Conservation (phyloP, 73 alveolate genomes). For the Durusdinium trenchii region DNA sequence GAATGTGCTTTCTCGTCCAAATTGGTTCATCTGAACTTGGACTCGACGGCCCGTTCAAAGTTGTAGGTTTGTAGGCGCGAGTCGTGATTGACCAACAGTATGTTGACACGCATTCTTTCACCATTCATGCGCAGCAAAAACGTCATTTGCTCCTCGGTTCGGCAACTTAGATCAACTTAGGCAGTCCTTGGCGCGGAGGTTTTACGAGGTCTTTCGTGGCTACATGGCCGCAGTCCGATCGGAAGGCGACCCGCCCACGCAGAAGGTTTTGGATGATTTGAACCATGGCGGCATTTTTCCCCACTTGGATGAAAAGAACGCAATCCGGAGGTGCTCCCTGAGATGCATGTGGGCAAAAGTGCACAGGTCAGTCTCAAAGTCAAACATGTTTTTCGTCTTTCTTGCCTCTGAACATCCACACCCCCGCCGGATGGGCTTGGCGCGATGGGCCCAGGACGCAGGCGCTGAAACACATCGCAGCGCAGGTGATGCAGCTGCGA, state of each 20-base stretch:
- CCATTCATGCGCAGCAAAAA: not conserved
- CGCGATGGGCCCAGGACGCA: not conserved
- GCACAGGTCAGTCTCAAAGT: not conserved
- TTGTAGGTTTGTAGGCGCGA: too few species aligned
- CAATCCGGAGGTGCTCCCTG: not conserved
- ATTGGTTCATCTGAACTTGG: too few species aligned
- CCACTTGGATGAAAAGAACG: too few species aligned
- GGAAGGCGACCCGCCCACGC: conserved; percentile 1
- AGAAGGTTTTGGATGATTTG: conserved; percentile 27
- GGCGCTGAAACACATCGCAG: conserved; percentile 39
- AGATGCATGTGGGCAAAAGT: not conserved
- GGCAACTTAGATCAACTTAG: not conserved
- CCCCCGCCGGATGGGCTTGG: not conserved
- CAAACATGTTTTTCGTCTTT: not conserved
- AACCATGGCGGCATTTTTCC: not conserved
- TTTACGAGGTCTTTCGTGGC: conserved; percentile 48
- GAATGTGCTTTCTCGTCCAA: too few species aligned
- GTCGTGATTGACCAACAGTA: not conserved
- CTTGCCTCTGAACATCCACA: not conserved
- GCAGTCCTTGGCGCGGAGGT: conserved; percentile 24
- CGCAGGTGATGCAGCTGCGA: conserved; percentile 61
- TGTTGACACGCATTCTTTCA: not conserved
- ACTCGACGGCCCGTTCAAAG: too few species aligned
- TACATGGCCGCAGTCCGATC: not conserved
- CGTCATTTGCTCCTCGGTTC: too few species aligned